Evolutionary conservation across 2,329 filamentous ascomycete genomes (phyloP).

Genomic region (Boeremia exigua): DNA sequence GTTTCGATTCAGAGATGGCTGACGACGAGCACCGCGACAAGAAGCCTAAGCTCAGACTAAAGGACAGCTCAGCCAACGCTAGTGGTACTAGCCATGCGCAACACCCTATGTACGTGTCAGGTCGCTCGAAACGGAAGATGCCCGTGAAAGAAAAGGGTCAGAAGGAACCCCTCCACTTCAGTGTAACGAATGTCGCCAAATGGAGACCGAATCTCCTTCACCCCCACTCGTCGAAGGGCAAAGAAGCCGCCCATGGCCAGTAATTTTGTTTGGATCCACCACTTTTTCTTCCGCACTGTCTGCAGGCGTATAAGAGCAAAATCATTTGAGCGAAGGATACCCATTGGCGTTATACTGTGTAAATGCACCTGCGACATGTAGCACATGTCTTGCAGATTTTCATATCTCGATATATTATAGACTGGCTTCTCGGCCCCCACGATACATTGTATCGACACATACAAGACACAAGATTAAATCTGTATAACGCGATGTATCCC

Average conservation of each 20-base stretch:
- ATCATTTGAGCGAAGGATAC: constrained; percentile 30
- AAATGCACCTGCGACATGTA: constrained; percentile 6
- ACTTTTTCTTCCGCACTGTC: not conserved
- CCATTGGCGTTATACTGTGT: constrained; percentile 28
- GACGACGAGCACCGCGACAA: constrained; percentile 51
- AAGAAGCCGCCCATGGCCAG: constrained; percentile 36
- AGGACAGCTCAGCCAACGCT: constrained; percentile 44
- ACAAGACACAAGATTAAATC: not conserved
- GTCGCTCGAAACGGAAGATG: constrained; percentile 52
- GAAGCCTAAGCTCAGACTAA: constrained; percentile 48
- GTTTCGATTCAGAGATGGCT: constrained; percentile 45
- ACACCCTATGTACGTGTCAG: constrained; percentile 48
- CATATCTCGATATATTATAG: not conserved
- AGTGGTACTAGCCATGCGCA: constrained; percentile 30
- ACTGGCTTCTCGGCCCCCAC: not conserved
- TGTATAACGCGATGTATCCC: not conserved
- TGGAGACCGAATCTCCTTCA: constrained; percentile 43
- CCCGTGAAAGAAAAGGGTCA: constrained; percentile 46
- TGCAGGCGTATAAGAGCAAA: constrained; percentile 29
- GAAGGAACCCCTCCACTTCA: constrained; percentile 50
- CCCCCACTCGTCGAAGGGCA: constrained; percentile 45
- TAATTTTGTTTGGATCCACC: constrained; percentile 3
- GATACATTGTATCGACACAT: constrained; percentile 6
- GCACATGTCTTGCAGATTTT: not conserved
- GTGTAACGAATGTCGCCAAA: constrained; percentile 44